These are phyloP conservation scores for Microdochium nivale DNA, from an alignment of 2,329 filamentous ascomycete genomes.

Conservation along the genomic window DNA sequence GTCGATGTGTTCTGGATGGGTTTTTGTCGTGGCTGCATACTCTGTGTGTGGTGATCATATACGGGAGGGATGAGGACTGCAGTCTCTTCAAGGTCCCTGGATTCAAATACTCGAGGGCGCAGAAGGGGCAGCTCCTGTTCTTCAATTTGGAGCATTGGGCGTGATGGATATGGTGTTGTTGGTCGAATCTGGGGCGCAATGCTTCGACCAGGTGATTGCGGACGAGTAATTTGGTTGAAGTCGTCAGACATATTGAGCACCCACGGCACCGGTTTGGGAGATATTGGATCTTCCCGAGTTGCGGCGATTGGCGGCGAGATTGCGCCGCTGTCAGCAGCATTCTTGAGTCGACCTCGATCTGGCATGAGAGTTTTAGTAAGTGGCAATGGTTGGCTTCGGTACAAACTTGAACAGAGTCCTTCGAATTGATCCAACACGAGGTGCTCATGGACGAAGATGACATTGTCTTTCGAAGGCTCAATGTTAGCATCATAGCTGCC, in stretches of 20 bases:
- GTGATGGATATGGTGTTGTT: not conserved
- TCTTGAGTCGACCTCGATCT: not conserved
- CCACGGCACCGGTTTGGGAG: not conserved
- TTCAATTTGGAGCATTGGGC: not conserved
- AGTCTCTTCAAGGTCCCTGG: not conserved
- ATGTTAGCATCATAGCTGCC: conserved; percentile 65
- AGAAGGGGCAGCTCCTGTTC: not conserved
- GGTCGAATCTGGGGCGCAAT: not conserved
- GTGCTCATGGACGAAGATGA: conserved; percentile 54
- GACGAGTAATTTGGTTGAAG: not conserved
- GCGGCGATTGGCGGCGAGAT: not conserved
- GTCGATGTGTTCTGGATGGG: conserved; percentile 8
- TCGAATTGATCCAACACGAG: conserved; percentile 36
- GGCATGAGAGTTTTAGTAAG: not conserved
- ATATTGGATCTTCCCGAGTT: not conserved
- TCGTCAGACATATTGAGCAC: not conserved
- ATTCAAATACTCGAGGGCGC: not conserved
- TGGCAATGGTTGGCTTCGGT: conserved; percentile 12
- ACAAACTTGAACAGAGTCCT: conserved; percentile 30
- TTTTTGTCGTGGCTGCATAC: conserved; percentile 5
- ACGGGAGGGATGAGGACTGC: conserved; percentile 13
- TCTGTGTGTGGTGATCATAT: conserved; percentile 8
- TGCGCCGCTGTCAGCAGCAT: no score
- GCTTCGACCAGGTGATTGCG: not conserved
- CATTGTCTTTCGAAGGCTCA: conserved; percentile 62